phyloP scores from a whole-genome alignment of 305 asterid genomes.

The Fraxinus paxiana region DNA sequence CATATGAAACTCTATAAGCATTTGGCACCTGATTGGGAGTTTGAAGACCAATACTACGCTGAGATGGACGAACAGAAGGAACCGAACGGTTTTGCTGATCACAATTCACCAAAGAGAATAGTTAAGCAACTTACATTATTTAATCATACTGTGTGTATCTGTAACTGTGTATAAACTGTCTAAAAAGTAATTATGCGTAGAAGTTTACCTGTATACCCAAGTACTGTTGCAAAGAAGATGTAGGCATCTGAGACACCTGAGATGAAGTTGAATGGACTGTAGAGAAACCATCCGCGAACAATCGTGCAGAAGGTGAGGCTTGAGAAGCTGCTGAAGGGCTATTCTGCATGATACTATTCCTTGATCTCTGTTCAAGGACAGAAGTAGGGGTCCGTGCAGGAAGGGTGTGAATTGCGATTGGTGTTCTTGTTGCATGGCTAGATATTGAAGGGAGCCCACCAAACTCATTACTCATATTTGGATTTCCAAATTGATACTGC shows the following conservation, averaged over 20 bases:
- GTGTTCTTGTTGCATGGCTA: slow-evolving; percentile 47
- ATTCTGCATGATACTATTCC: slow-evolving; percentile 23
- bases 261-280: slow-evolving; percentile 25
- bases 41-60: slow-evolving; percentile 26
- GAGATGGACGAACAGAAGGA: slow-evolving; percentile 28
- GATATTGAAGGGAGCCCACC: slow-evolving; percentile 43
- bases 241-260: slow-evolving; percentile 29
- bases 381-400: slow-evolving; percentile 47
- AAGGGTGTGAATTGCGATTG: slow-evolving; percentile 67
- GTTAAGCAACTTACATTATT: neutral
- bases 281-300: slow-evolving; percentile 17
- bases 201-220: slow-evolving; percentile 31
- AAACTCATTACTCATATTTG: slow-evolving; percentile 38
- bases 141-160: neutral
- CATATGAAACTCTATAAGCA: slow-evolving; percentile 34
- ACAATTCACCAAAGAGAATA: neutral
- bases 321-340: slow-evolving; percentile 32
- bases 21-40: slow-evolving; percentile 35
- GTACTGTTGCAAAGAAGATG: slow-evolving; percentile 28
- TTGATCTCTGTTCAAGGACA: slow-evolving; percentile 37
- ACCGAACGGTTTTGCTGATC: slow-evolving; percentile 27
- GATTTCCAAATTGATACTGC: slow-evolving; percentile 43
- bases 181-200: neutral
- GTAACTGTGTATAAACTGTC: neutral
- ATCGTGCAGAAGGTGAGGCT: slow-evolving; percentile 31